Evolutionary conservation across 148 eudicot species (phyloP).

Genomic region (Cornus kousa): DNA sequence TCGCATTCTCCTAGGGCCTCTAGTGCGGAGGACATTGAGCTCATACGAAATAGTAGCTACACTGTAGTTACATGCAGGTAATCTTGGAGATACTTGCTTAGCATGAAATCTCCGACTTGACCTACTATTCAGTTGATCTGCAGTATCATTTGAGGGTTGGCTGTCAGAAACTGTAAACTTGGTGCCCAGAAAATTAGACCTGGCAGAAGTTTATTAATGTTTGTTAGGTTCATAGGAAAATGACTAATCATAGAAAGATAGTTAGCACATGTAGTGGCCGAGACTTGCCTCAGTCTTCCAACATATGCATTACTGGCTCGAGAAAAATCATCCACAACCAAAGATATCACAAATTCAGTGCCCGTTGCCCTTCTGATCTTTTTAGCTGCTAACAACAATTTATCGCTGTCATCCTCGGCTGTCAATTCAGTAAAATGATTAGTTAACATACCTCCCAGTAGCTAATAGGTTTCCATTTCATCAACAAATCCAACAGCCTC

Average conservation of each 20-base stretch:
- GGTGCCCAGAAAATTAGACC: conserved; percentile 93
- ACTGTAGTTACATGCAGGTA: conserved; percentile 69
- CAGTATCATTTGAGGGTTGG: conserved; percentile 52
- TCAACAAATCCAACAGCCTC: not conserved
- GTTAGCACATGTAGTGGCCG: not conserved
- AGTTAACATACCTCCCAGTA: not conserved
- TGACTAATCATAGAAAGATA: not conserved
- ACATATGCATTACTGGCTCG: conserved; percentile 81
- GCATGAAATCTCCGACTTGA: conserved; percentile 63
- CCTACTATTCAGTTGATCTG: conserved; percentile 33
- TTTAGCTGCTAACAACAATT: conserved; percentile 73
- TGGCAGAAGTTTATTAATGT: conserved; percentile 25
- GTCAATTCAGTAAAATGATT: conserved; percentile 16
- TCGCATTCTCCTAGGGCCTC: conserved; percentile 82
- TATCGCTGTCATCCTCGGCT: conserved; percentile 82
- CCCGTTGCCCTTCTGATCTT: conserved; percentile 77
- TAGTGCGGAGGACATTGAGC: conserved; percentile 79
- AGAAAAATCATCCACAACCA: conserved; percentile 82
- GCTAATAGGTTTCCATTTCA: not conserved
- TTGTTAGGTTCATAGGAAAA: not conserved
- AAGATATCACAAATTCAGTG: conserved; percentile 75
- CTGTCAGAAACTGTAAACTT: conserved; percentile 82
- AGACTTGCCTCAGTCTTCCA: conserved; percentile 75
- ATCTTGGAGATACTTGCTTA: conserved; percentile 74
- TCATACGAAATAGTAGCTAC: conserved; percentile 73